Base-by-base conservation (phyloP, 805 yeast species). In the Ogataea chonburiensis region DNA sequence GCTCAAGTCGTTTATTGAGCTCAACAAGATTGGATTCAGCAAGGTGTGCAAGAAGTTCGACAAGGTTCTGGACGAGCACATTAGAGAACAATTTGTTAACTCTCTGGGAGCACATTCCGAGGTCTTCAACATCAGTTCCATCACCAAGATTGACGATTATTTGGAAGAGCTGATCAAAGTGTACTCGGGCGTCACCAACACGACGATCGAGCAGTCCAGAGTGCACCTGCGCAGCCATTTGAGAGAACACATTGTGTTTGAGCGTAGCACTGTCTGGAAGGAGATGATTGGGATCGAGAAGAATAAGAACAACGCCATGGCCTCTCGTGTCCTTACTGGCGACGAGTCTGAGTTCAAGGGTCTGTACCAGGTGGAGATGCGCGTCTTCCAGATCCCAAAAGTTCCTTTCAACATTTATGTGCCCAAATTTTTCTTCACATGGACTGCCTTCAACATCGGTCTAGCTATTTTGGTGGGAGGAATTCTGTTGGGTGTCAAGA, bases 241-340 rank as follows among this genome's bases (percentile, higher is more conserved):
- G 38, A 62, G 77, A 47, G 79, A 73, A 44, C 77, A 71, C 44
- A 73, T 73, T 31, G 76, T 73, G 3, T 73, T 75, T 72, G 77
- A 73, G 50, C 59, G 79, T 52, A 69, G 72, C 43, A 72, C 77
- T 0, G 73, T 73, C 10, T 73, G 78, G 78, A 66, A 73, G 49
- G 77, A 72, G 45, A 70, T 73, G 77, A 68, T 73, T 38, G 77
- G 76, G 1, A 55, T 71, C 46, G 70, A 66, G 31, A 52, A 65
- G 16, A 41, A 28, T 20, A 37, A 39, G 31, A 46, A 43, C 29
- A 42, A 43, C 18, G 45, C 44, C 11, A 59, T 58, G 35, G 61
- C 63, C 4, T 62, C 66, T 24, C 66, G 63, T 13, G 66, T 65
- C 5, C 39, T 53, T 29, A 50, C 58, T 12, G 60, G 63, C n/a